These are phyloP conservation scores for Gypsophila paniculata DNA, from an alignment of 179 eudicot genomes.

Conservation along the genomic window DNA sequence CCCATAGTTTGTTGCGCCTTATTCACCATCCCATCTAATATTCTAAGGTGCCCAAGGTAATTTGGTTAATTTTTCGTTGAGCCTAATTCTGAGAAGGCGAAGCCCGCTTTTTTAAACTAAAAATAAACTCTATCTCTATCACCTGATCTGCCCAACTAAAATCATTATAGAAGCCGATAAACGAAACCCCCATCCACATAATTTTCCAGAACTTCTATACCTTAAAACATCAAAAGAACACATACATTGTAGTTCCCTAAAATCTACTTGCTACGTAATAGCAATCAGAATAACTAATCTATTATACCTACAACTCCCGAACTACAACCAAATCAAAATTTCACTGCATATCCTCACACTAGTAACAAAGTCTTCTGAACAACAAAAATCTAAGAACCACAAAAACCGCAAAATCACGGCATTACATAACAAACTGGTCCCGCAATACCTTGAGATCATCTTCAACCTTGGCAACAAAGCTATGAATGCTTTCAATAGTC, in stretches of 20 bases:
- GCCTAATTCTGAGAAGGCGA: too few relatives aligned
- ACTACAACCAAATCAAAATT: not conserved
- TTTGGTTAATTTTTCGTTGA: too few relatives aligned
- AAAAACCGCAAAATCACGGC: not conserved
- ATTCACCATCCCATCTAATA: too few relatives aligned
- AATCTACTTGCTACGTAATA: not conserved
- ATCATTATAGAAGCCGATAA: not conserved
- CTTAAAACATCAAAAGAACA: not conserved
- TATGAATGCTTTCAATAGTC: slow-evolving; percentile 75
- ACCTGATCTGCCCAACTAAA: not conserved
- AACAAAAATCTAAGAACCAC: not conserved
- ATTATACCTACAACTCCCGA: not conserved
- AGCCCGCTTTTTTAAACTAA: too few relatives aligned
- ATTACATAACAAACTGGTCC: slow-evolving; percentile 5
- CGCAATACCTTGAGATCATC: slow-evolving; percentile 87
- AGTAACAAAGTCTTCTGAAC: not conserved
- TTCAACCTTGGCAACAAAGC: slow-evolving; percentile 81
- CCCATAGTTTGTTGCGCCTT: too few relatives aligned
- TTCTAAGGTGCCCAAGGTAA: too few relatives aligned
- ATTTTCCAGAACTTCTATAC: not conserved
- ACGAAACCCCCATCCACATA: not conserved
- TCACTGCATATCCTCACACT: not conserved
- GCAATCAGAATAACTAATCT: not conserved
- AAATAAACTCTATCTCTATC: too few relatives aligned
- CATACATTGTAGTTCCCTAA: not conserved